Percentiles rank a stretch among this genome's conserved stretches.
Evolutionary conservation across 495 filamentous ascomycete species (phyloP).

Genomic region (Aspergillus steynii): DNA sequence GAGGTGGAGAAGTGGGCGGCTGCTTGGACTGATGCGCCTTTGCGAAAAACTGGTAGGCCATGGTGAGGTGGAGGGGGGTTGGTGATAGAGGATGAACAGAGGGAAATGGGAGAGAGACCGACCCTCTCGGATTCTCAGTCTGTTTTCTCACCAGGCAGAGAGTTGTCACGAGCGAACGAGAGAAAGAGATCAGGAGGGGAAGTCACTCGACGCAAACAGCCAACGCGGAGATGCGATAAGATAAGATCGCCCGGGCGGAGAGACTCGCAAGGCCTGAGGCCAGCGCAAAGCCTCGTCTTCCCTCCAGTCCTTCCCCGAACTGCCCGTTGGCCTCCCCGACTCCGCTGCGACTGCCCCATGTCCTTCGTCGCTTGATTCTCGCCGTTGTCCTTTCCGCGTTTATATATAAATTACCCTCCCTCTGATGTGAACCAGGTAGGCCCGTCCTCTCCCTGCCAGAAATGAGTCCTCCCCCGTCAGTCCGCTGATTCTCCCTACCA

Average conservation of each 20-base stretch:
- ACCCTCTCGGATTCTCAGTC: too few species aligned
- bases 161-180: background rate
- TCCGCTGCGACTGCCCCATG: constrained; percentile 10
- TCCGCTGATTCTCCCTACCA: constrained; percentile 24
- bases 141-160: too few species aligned
- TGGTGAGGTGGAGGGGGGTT: constrained; percentile 5
- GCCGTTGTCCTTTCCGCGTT: background rate
- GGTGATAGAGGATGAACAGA: background rate
- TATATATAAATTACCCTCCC: constrained; percentile 18
- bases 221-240: constrained; percentile 48
- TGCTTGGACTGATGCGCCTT: constrained; percentile 34
- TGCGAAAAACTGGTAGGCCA: constrained; percentile 47
- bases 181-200: constrained; percentile 8
- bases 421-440: constrained; percentile 24
- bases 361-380: background rate
- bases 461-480: constrained; percentile 13
- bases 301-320: constrained; percentile 17
- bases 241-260: constrained; percentile 33
- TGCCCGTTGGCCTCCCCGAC: constrained; percentile 13
- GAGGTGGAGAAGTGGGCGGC: constrained; percentile 27
- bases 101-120: constrained; percentile 2
- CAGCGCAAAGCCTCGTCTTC: constrained; percentile 20
- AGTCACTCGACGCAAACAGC: constrained; percentile 7
- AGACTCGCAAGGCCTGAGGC: constrained; percentile 18
- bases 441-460: constrained; percentile 10